Base-by-base conservation (phyloP, 352 stramenopile genomes). In the Phytopythium boreale region DNA sequence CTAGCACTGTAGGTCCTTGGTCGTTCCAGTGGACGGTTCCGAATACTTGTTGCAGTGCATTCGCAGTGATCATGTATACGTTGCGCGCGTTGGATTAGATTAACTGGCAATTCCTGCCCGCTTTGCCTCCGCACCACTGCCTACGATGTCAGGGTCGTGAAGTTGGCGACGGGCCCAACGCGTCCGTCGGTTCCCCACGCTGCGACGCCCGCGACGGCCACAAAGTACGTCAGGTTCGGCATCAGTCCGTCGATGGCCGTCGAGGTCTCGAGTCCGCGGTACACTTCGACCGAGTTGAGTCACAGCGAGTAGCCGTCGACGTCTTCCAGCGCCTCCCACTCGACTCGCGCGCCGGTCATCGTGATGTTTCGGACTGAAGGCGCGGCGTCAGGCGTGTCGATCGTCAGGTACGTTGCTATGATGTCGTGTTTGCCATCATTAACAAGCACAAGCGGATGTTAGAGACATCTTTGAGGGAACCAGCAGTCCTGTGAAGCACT, bases 241-340 rank as follows among this genome's bases (percentile, higher is more conserved):
- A 84, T 39, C 2, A 95, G 60, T 12, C 73, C 73, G 0, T 65
- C 52, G 55, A 95, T 60, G 1, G 67, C 11, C 0, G 80, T 67
- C n/a, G 59, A 71, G 0, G 71, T 84, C 27, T 79, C 63, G 26
- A 80, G 50, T 27, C 80, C 83, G 12, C 83, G 82, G 60, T 90
- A 92, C 6, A 90, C 76, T 64, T 92, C 79, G 12, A 95, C 82
- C 27, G 77, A 75, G 58, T 95, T 95, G 7, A 95, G 68, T 0
- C 77, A 75, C 46, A 95, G 70, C 24, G 82, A 90, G 63, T 95
- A 95, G 26, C 71, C 84, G 55, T 87, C 69, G 11, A 92, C 81
- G 24, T 62, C 71, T 10, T 71, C 59, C 1, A 94, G 37, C 2
- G 70, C 50, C 27, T 75, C 63, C 86, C 86, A 94, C 41, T 74